phyloP scores from a whole-genome alignment of 345 rosid genomes.

The Lumnitzera littorea region DNA sequence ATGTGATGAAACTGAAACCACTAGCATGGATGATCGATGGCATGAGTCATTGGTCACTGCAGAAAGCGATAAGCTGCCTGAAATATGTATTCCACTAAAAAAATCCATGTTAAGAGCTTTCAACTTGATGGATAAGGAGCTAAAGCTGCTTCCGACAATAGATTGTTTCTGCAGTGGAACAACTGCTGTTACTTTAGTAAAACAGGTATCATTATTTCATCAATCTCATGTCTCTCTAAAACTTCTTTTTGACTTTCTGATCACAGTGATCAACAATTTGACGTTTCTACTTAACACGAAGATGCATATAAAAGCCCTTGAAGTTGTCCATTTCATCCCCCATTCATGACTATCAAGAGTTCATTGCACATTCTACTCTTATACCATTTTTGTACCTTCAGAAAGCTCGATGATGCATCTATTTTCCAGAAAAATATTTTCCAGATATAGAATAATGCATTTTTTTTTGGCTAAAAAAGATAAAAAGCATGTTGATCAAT shows the following conservation, averaged over 20 bases:
- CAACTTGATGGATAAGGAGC: constrained; percentile 75
- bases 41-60: constrained; percentile 38
- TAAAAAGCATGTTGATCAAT: no score
- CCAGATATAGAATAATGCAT: no score
- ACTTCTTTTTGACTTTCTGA: neutral
- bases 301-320: no score
- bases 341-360: no score
- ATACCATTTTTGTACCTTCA: no score
- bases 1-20: constrained; percentile 36
- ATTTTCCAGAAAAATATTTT: no score
- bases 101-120: constrained; percentile 66
- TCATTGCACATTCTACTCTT: no score
- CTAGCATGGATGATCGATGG: constrained; percentile 64
- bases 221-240: neutral
- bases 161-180: constrained; percentile 99
- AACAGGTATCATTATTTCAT: constrained; percentile 50
- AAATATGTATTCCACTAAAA: constrained; percentile 55
- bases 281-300: no score
- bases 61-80: constrained; percentile 47
- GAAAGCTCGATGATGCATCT: no score
- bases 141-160: constrained; percentile 74
- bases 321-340: no score
- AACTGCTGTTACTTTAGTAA: constrained; percentile 83
- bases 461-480: no score
- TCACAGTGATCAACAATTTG: no score